Percentiles rank a stretch among this genome's conserved stretches.
Conservation (phyloP, 129 eudicot species). For the Lactuca sativa region DNA sequence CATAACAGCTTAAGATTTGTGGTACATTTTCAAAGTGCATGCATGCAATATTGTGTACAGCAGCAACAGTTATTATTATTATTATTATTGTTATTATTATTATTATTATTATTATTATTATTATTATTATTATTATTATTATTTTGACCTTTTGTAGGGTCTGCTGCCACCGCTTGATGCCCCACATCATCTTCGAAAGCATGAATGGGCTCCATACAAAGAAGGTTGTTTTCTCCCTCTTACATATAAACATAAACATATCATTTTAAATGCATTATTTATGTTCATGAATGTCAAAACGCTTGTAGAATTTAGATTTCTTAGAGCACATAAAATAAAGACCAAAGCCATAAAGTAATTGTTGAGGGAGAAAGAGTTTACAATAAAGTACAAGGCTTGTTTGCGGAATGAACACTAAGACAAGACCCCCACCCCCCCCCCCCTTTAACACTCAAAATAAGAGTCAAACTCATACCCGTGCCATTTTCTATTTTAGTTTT, state of each 20-base stretch:
- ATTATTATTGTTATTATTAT: background rate
- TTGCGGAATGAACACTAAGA: no score
- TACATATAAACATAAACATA: no score
- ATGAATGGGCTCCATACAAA: conserved; percentile 96
- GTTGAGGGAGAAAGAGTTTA: no score
- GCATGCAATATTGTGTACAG: background rate
- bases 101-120: background rate
- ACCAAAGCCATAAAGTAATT: no score
- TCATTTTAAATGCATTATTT: background rate
- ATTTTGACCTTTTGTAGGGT: conserved; percentile 52
- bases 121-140: background rate
- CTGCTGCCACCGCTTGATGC: conserved; percentile 96
- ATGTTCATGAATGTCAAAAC: no score
- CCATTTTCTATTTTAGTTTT: no score
- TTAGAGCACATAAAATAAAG: no score
- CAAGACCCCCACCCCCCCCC: no score
- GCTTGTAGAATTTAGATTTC: no score
- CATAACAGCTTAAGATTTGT: conserved; percentile 88
- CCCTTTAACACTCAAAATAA: no score
- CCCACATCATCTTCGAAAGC: conserved; percentile 98
- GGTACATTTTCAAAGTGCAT: conserved; percentile 38
- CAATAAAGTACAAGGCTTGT: no score
- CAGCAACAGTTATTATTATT: background rate
- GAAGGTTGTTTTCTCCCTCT: conserved; percentile 55
- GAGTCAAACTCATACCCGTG: no score